phyloP scores from a whole-genome alignment of 495 filamentous ascomycete genomes.

The Umbilicaria muhlenbergii region DNA sequence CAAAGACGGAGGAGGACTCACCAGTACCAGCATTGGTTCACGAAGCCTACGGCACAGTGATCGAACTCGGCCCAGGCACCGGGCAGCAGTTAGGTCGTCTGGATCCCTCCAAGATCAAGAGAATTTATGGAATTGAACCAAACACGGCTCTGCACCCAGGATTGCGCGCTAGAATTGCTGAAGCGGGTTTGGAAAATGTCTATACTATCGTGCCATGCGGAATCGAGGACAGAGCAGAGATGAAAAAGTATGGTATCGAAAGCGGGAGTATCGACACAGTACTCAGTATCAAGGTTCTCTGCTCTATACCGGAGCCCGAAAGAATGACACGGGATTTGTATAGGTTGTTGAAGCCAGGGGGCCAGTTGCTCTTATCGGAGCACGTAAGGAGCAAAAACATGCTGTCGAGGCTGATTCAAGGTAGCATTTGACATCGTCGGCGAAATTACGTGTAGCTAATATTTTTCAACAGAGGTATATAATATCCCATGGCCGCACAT shows the following conservation, averaged over 20 bases:
- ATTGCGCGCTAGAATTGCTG: constrained; percentile 28
- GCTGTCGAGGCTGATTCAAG: constrained; percentile 4
- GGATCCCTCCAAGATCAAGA: constrained; percentile 16
- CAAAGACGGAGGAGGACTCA: constrained; percentile 8
- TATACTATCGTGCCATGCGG: constrained; percentile 52
- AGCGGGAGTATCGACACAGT: constrained; percentile 49
- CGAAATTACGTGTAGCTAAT: not conserved
- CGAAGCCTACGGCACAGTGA: constrained; percentile 21
- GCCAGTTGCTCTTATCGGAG: constrained; percentile 53
- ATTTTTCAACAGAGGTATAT: constrained; percentile 4
- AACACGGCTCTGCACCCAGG: constrained; percentile 31
- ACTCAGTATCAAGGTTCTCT: constrained; percentile 54
- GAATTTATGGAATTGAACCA: constrained; percentile 31
- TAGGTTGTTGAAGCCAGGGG: constrained; percentile 46
- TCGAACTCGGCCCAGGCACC: constrained; percentile 33
- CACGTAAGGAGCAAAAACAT: constrained; percentile 34
- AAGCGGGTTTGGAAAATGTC: constrained; percentile 35
- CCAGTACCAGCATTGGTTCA: constrained; percentile 24
- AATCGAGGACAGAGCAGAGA: constrained; percentile 33
- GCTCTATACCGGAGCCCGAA: constrained; percentile 50
- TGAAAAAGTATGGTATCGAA: constrained; percentile 28
- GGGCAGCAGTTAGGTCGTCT: constrained; percentile 31
- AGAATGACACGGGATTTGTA: constrained; percentile 43
- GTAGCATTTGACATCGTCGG: not conserved
- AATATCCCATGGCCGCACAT: constrained; percentile 8